Evolutionary conservation across 306 rosid species (phyloP).

Genomic region (apple (Malus domestica)): DNA sequence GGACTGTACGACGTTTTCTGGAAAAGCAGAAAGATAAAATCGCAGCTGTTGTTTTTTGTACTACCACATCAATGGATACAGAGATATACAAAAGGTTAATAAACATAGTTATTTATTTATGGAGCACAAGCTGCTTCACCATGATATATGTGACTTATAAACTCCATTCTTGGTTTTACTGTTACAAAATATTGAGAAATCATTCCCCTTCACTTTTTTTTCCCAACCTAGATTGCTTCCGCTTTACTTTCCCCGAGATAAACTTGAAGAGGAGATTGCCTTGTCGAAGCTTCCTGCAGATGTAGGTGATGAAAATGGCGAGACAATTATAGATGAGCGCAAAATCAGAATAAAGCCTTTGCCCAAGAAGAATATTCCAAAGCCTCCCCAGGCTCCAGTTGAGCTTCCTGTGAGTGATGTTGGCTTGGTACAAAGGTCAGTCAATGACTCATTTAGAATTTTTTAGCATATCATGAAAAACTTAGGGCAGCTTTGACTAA

Average conservation of each 20-base stretch:
- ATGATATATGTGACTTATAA: neutral
- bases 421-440: conserved; percentile 68
- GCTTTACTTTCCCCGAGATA: conserved; percentile 94
- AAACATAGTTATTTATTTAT: neutral
- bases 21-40: conserved; percentile 89
- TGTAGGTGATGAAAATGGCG: conserved; percentile 99
- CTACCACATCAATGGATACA: conserved; percentile 68
- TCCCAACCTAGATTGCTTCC: conserved; percentile 71
- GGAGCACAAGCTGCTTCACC: neutral
- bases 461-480: neutral
- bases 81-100: conserved; percentile 89
- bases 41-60: conserved; percentile 87
- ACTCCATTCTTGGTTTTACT: neutral
- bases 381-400: conserved; percentile 44
- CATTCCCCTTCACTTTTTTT: conserved; percentile 13
- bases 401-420: conserved; percentile 76
- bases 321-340: conserved; percentile 86
- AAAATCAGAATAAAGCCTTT: conserved; percentile 93
- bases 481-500: neutral
- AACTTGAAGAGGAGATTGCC: conserved; percentile 90
- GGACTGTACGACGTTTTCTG: conserved; percentile 88
- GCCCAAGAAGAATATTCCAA: conserved; percentile 54
- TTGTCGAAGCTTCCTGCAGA: conserved; percentile 87
- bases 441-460: neutral
- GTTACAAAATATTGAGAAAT: neutral